A percentile compares a stretch with the other conserved stretches of the same genome.
phyloP scores from a whole-genome alignment of 2,329 filamentous ascomycete genomes.

The Colletotrichum sublineola region DNA sequence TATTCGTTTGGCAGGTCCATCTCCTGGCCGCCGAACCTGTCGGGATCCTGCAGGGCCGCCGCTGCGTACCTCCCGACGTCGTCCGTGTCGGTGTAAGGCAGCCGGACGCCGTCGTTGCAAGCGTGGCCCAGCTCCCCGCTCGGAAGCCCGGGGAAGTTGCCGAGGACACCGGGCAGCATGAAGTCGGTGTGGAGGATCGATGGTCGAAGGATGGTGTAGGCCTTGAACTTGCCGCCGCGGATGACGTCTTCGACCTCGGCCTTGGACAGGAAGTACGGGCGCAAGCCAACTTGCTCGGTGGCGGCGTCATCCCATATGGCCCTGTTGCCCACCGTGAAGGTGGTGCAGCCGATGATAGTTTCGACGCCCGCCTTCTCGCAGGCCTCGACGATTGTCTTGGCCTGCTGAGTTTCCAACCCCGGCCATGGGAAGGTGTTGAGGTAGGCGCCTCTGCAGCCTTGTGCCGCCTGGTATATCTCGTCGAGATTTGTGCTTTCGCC shows the following conservation, averaged over 20 bases:
- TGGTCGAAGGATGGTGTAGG: slow-evolving; percentile 53
- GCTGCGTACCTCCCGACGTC: slow-evolving; percentile 52
- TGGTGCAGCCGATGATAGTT: slow-evolving; percentile 48
- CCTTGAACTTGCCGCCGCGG: slow-evolving; percentile 46
- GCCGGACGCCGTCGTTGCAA: slow-evolving; percentile 42
- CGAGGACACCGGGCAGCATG: slow-evolving; percentile 42
- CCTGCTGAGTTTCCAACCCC: slow-evolving; percentile 49
- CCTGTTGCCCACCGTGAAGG: slow-evolving; percentile 42
- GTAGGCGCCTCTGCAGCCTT: slow-evolving; percentile 52
- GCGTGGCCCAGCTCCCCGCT: slow-evolving; percentile 48
- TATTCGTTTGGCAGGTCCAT: slow-evolving; percentile 50
- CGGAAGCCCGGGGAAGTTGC: slow-evolving; percentile 50
- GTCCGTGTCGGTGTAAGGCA: slow-evolving; percentile 48
- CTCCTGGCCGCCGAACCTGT: slow-evolving; percentile 48
- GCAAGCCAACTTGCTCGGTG: slow-evolving; percentile 40
- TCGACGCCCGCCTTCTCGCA: slow-evolving; percentile 50
- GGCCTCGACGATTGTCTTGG: slow-evolving; percentile 50
- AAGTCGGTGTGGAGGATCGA: slow-evolving; percentile 49
- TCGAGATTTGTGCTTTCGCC: slow-evolving; percentile 53
- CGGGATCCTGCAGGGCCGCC: slow-evolving; percentile 49
- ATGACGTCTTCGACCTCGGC: slow-evolving; percentile 52
- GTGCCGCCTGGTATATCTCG: slow-evolving; percentile 48
- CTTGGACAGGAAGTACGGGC: slow-evolving; percentile 55
- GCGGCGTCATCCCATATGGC: slow-evolving; percentile 46
- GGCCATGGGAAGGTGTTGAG: slow-evolving; percentile 47